A percentile compares a stretch with the other conserved stretches of the same genome.
phyloP scores from a whole-genome alignment of 1,284 basidiomycete genomes.

The Cryptococcus sp. region DNA sequence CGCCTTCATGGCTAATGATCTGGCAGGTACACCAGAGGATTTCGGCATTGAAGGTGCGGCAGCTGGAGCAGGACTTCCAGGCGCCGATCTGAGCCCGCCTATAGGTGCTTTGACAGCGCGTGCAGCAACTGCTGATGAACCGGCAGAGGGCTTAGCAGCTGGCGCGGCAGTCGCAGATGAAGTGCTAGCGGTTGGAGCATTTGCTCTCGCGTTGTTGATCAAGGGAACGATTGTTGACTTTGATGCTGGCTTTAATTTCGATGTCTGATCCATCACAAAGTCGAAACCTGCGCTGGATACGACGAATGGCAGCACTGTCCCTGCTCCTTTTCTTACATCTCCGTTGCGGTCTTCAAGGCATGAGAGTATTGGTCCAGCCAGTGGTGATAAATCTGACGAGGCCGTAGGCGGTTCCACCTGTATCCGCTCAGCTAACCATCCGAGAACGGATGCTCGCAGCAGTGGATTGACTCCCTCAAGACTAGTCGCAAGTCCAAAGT shows the following conservation, averaged over 20 bases:
- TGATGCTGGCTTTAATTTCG: slow-evolving; percentile 87
- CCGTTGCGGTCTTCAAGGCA: slow-evolving; percentile 89
- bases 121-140: slow-evolving; percentile 14
- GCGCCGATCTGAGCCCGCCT: slow-evolving; percentile 15
- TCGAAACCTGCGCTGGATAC: slow-evolving; percentile 80
- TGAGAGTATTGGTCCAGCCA: slow-evolving; percentile 70
- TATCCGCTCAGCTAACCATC: slow-evolving; percentile 67
- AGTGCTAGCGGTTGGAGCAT: slow-evolving; percentile 26
- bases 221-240: slow-evolving; percentile 79
- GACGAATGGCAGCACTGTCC: slow-evolving; percentile 75
- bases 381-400: slow-evolving; percentile 71
- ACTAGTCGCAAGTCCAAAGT: slow-evolving; percentile 72
- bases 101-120: slow-evolving; percentile 25
- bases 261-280: slow-evolving; percentile 81
- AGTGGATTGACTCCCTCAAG: slow-evolving; percentile 87
- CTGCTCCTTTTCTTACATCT: slow-evolving; percentile 90
- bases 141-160: slow-evolving; percentile 15
- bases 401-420: slow-evolving; percentile 52
- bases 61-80: slow-evolving; percentile 25
- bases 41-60: slow-evolving; percentile 21
- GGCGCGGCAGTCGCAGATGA: slow-evolving; percentile 56
- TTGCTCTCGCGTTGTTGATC: slow-evolving; percentile 65
- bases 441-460: slow-evolving; percentile 78
- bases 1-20: slow-evolving; percentile 49
- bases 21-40: slow-evolving; percentile 28